Conservation (phyloP, 2,329 filamentous ascomycete genomes). For the Lizonia empirigonia region DNA sequence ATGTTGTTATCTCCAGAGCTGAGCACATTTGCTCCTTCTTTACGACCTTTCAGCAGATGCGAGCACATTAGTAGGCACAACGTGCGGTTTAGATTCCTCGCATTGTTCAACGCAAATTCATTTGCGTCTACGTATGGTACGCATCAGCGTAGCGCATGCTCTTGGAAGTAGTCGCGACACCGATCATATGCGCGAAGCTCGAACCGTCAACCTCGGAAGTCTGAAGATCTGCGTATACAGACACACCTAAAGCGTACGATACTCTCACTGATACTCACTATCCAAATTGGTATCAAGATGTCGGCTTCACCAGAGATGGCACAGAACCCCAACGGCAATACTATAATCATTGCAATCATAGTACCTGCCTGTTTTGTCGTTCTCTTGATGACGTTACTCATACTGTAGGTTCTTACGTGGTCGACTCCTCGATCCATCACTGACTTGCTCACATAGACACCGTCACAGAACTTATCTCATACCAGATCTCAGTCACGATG, state of each 20-base stretch:
- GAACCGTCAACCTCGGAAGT: conserved; percentile 13
- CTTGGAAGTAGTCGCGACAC: conserved; percentile 16
- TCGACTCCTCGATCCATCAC: conserved; percentile 1
- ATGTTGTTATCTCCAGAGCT: conserved; percentile 13
- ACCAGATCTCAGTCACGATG: conserved; percentile 21
- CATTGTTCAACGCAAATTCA: conserved; percentile 1
- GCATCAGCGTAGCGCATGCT: background rate
- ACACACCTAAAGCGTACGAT: background rate
- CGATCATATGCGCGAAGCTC: conserved; percentile 20
- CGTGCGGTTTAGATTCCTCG: background rate
- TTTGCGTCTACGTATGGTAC: no score
- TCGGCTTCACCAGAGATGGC: background rate
- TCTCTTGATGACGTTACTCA: conserved; percentile 37
- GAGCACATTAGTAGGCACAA: conserved; percentile 12
- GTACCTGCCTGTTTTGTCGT: conserved; percentile 41
- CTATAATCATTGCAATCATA: conserved; percentile 38
- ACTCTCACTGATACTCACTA: background rate
- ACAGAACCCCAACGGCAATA: conserved; percentile 16
- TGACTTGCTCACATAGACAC: conserved; percentile 13
- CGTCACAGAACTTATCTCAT: conserved; percentile 33
- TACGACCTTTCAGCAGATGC: background rate
- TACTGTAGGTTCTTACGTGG: conserved; percentile 30
- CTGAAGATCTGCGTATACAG: background rate
- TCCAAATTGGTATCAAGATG: background rate
- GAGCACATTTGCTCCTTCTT: conserved; percentile 3